Conservation (phyloP, 257 asterid genomes). For the Capsicum baccatum region DNA sequence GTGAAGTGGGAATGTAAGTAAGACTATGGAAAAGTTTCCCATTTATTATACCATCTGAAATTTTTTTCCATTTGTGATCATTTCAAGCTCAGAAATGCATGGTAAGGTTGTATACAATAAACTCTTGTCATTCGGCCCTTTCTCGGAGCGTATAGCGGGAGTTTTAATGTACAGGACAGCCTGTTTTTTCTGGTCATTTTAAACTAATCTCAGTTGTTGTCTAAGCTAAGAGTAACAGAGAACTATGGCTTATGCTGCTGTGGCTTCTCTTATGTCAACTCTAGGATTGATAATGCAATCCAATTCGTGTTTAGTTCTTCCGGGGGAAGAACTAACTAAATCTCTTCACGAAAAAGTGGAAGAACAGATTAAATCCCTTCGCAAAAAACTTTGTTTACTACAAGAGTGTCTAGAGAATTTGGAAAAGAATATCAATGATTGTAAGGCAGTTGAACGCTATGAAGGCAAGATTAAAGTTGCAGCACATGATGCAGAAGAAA, state of each 20-base stretch:
- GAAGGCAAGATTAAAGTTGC: not conserved
- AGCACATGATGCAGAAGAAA: not conserved
- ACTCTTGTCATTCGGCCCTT: too few species aligned
- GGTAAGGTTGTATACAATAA: too few species aligned
- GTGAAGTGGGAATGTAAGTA: too few species aligned
- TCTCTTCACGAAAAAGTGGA: not conserved
- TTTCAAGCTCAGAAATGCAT: too few species aligned
- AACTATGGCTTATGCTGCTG: slow-evolving; percentile 14
- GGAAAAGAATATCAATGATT: not conserved
- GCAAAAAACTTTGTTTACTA: not conserved
- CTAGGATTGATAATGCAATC: not conserved
- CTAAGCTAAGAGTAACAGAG: too few species aligned
- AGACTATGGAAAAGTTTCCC: too few species aligned
- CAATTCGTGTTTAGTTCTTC: not conserved
- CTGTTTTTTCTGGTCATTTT: too few species aligned
- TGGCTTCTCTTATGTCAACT: not conserved
- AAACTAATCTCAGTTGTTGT: too few species aligned
- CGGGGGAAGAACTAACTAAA: not conserved
- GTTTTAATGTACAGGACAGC: too few species aligned
- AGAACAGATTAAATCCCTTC: not conserved
- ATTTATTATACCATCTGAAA: not conserved
- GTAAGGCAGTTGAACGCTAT: not conserved
- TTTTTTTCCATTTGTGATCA: too few species aligned
- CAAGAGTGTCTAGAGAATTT: not conserved
- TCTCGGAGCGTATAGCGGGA: too few species aligned